Evolutionary conservation across 2,329 filamentous ascomycete genomes (phyloP).

Genomic region (Xylaria digitata): DNA sequence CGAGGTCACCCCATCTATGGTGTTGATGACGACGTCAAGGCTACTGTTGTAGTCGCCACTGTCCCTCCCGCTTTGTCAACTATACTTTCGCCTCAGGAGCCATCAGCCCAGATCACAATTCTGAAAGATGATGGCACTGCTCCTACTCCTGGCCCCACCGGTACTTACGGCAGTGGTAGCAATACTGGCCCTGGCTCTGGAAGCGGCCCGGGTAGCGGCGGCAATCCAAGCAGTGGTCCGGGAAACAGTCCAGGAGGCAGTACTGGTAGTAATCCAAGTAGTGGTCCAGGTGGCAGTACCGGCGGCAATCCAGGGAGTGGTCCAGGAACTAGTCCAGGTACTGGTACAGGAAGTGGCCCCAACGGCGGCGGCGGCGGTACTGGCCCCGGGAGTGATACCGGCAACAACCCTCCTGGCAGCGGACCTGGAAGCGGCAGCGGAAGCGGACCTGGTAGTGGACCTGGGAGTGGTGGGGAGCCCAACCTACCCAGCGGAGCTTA

Average conservation of each 20-base stretch:
- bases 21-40: conserved; percentile 21
- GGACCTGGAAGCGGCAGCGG: conserved; percentile 15
- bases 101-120: conserved; percentile 19
- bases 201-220: conserved; percentile 9
- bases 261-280: conserved; percentile 14
- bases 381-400: conserved; percentile 13
- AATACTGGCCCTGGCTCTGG: conserved; percentile 21
- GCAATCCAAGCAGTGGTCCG: conserved; percentile 5
- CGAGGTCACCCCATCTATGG: neutral
- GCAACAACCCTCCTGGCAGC: neutral
- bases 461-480: conserved; percentile 20
- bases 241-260: conserved; percentile 15
- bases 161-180: conserved; percentile 33
- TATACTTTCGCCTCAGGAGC: conserved; percentile 24
- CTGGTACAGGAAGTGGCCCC: conserved; percentile 17
- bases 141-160: conserved; percentile 22
- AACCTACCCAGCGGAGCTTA: conserved; percentile 37
- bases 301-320: conserved; percentile 8
- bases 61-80: conserved; percentile 30
- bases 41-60: conserved; percentile 33
- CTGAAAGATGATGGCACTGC: conserved; percentile 11
- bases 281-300: conserved; percentile 13
- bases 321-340: neutral
- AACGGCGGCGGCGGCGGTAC: conserved; percentile 13
- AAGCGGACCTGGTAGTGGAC: conserved; percentile 2